These are phyloP conservation scores for Candida labiduridarum DNA, from an alignment of 1,139 yeast genomes.

Conservation along the genomic window DNA sequence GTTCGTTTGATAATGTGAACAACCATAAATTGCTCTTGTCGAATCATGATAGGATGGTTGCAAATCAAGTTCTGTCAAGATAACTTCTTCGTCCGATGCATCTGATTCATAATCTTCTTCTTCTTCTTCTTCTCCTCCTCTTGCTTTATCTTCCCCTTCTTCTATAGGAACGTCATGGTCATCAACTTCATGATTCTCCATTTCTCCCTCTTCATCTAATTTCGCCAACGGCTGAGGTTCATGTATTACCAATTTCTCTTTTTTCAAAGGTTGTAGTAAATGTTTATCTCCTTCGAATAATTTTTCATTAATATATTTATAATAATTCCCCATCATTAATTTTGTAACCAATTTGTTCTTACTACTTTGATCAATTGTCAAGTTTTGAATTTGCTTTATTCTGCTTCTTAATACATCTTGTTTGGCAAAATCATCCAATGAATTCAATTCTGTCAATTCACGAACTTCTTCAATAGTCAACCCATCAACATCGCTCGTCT, in stretches of 20 bases:
- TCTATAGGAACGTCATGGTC: slow-evolving; percentile 4
- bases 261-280: slow-evolving; percentile 19
- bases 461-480: slow-evolving; percentile 37
- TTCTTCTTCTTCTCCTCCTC: slow-evolving; percentile 17
- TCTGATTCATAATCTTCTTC: slow-evolving; percentile 15
- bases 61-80: slow-evolving; percentile 52
- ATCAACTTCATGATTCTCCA: slow-evolving; percentile 9
- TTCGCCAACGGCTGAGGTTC: slow-evolving; percentile 7
- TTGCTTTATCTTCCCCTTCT: slow-evolving; percentile 19
- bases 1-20: slow-evolving; percentile 80
- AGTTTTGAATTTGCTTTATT: slow-evolving; percentile 57
- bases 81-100: slow-evolving; percentile 35
- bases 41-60: slow-evolving; percentile 52
- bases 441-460: slow-evolving; percentile 39
- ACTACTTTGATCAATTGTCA: slow-evolving; percentile 51
- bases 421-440: slow-evolving; percentile 51
- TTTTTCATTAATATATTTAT: slow-evolving; percentile 45
- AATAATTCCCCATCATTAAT: slow-evolving; percentile 75
- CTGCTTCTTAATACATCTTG: slow-evolving; percentile 55
- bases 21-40: slow-evolving; percentile 55
- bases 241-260: slow-evolving; percentile 22
- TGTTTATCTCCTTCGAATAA: slow-evolving; percentile 21
- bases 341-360: slow-evolving; percentile 68
- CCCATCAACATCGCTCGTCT: slow-evolving; percentile 42
- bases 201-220: slow-evolving; percentile 21